These are phyloP conservation scores for Monilinia vaccinii-corymbosi DNA, from an alignment of 2,329 filamentous ascomycete species.

Conservation along the genomic window DNA sequence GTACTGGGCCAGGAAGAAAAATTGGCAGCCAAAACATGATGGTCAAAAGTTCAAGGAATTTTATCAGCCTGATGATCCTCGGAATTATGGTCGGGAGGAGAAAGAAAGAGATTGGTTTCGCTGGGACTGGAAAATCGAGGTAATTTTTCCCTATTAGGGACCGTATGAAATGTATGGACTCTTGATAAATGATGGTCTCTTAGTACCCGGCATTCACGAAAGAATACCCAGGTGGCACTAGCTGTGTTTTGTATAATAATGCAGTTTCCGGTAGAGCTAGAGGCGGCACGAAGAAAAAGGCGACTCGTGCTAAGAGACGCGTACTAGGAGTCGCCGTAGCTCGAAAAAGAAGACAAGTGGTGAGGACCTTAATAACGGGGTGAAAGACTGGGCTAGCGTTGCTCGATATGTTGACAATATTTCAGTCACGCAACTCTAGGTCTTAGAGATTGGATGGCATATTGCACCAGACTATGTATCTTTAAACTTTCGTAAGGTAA, in stretches of 20 bases:
- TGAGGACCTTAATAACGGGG: background rate
- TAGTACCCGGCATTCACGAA: background rate
- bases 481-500: too few relatives aligned
- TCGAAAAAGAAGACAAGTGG: background rate
- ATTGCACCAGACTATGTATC: too few relatives aligned
- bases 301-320: too few relatives aligned
- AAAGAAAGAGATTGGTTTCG: slow-evolving; percentile 13
- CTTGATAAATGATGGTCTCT: too few relatives aligned
- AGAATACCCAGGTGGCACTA: background rate
- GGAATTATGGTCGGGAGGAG: background rate
- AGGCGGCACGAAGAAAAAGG: too few relatives aligned
- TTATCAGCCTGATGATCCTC: background rate
- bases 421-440: background rate
- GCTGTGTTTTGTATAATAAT: too few relatives aligned
- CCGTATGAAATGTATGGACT: too few relatives aligned
- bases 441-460: too few relatives aligned
- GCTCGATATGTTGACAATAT: background rate
- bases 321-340: too few relatives aligned
- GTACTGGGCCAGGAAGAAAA: background rate
- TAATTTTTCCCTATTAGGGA: background rate
- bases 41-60: background rate
- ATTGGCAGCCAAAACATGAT: background rate
- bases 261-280: too few relatives aligned
- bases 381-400: background rate
- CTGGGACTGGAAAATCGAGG: slow-evolving; percentile 18